These are phyloP conservation scores for Suhomyces terraborum DNA, from an alignment of 1,139 yeast species.

Conservation along the genomic window DNA sequence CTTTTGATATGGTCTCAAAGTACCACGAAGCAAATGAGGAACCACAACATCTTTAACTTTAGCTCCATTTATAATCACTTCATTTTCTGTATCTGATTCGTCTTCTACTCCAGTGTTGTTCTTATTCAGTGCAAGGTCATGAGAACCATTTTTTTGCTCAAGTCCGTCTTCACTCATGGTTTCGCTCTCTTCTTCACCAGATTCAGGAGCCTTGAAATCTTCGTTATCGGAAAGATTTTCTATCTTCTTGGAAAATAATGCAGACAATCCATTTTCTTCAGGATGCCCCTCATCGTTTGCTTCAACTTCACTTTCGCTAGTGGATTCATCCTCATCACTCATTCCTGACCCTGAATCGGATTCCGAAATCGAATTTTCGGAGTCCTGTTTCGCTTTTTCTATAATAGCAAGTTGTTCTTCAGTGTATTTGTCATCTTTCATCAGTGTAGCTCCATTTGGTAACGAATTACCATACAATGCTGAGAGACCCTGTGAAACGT, in stretches of 20 bases:
- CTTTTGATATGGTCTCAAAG: slow-evolving; percentile 86
- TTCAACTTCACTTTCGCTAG: slow-evolving; percentile 17
- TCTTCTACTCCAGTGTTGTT: slow-evolving; percentile 10
- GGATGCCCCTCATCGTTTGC: slow-evolving; percentile 13
- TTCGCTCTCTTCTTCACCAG: slow-evolving; percentile 5
- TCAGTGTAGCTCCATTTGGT: slow-evolving; percentile 4
- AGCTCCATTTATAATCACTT: slow-evolving; percentile 37
- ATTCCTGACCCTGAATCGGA: slow-evolving; percentile 25
- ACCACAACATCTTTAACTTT: slow-evolving; percentile 68
- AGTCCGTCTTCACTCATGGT: slow-evolving; percentile 13
- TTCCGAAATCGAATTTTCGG: slow-evolving; percentile 23
- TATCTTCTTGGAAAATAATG: slow-evolving; percentile 22
- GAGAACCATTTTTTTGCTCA: slow-evolving; percentile 13
- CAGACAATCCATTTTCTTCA: slow-evolving; percentile 21
- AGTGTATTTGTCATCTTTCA: slow-evolving; percentile 29
- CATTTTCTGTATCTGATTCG: slow-evolving; percentile 10
- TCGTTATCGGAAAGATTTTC: slow-evolving; percentile 22
- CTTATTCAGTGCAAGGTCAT: slow-evolving; percentile 11
- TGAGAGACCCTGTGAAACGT: slow-evolving; percentile 31
- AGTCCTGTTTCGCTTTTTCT: slow-evolving; percentile 18
- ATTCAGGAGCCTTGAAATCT: slow-evolving; percentile 14
- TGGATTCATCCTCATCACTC: slow-evolving; percentile 8
- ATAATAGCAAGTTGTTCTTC: slow-evolving; percentile 39
- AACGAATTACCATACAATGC: slow-evolving; percentile 32
- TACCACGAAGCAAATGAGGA: slow-evolving; percentile 74